Percentiles rank a stretch among this genome's conserved stretches.
These are phyloP conservation scores for Rhynchospora breviuscula DNA, from an alignment of 176 grass and related monocot genomes.

Conservation along the genomic window DNA sequence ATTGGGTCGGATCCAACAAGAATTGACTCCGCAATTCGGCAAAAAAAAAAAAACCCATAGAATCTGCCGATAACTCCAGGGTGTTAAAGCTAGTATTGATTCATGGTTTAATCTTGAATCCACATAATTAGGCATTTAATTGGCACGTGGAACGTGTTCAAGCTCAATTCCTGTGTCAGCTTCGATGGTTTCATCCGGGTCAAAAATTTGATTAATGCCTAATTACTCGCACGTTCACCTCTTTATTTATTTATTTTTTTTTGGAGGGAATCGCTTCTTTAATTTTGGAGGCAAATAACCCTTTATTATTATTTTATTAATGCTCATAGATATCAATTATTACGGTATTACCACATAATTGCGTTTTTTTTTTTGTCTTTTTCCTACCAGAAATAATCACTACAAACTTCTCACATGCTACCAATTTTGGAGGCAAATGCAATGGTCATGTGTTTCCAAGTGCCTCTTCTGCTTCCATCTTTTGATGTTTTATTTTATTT, in stretches of 20 bases:
- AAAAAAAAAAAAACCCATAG: not conserved
- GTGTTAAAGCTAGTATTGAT: not conserved
- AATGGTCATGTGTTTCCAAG: too few relatives aligned
- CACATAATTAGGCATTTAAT: slow-evolving; percentile 26
- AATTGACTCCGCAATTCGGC: not conserved
- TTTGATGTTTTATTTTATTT: not conserved
- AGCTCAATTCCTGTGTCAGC: not conserved
- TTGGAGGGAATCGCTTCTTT: slow-evolving; percentile 12
- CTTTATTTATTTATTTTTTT: slow-evolving; percentile 17
- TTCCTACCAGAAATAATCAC: not conserved
- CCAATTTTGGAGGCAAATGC: not conserved
- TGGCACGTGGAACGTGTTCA: slow-evolving; percentile 24
- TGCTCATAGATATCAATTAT: not conserved
- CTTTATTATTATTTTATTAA: not conserved
- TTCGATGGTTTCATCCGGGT: slow-evolving; percentile 15
- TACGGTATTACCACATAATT: not conserved
- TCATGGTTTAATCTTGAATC: not conserved
- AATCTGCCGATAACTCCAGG: slow-evolving; percentile 5
- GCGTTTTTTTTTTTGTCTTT: not conserved
- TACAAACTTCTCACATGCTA: not conserved
- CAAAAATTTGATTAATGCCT: slow-evolving; percentile 10
- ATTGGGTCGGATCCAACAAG: not conserved
- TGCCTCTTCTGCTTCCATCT: too few relatives aligned
- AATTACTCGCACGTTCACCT: slow-evolving; percentile 19
- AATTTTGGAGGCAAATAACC: not conserved